Percentiles rank a stretch among this genome's conserved stretches.
phyloP scores from a whole-genome alignment of 352 stramenopile genomes.

The Lagenidium sp. region DNA sequence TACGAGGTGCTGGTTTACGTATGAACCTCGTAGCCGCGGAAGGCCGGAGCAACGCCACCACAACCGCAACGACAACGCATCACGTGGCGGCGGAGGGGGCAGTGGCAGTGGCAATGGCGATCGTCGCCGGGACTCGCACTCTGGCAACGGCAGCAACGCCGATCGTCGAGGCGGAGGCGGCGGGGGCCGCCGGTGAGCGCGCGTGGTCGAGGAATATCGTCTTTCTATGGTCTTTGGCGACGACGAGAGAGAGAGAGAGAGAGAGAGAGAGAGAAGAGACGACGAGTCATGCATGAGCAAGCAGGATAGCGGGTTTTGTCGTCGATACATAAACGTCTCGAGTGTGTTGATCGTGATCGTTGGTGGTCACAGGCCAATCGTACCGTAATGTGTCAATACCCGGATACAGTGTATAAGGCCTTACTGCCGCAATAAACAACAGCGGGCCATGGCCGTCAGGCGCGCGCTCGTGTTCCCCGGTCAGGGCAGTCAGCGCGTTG shows the following conservation, averaged over 20 bases:
- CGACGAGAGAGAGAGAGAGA: neutral
- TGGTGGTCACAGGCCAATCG: too few relatives aligned
- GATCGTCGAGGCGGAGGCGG: slow-evolving; percentile 1
- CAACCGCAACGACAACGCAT: slow-evolving; percentile 24
- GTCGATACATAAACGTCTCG: too few relatives aligned
- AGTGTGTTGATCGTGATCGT: too few relatives aligned
- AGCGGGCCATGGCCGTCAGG: too few relatives aligned
- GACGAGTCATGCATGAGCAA: neutral
- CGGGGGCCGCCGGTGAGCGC: neutral
- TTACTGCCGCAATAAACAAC: too few relatives aligned
- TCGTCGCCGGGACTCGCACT: slow-evolving; percentile 10
- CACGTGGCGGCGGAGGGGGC: neutral
- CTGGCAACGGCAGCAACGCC: slow-evolving; percentile 7
- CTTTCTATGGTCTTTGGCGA: neutral
- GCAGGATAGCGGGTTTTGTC: too few relatives aligned
- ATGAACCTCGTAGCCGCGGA: slow-evolving; percentile 7
- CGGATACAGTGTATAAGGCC: too few relatives aligned
- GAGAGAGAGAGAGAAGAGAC: neutral
- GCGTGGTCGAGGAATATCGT: too few relatives aligned
- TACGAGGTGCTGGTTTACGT: too few relatives aligned
- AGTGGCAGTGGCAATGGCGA: slow-evolving; percentile 13
- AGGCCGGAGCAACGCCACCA: slow-evolving; percentile 26
- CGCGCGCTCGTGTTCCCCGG: slow-evolving; percentile 76
- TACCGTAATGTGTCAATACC: too few relatives aligned
- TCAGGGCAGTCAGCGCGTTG: slow-evolving; percentile 74